Conservation (phyloP, 139 green algal genomes). For the Coelastrella sp. region DNA sequence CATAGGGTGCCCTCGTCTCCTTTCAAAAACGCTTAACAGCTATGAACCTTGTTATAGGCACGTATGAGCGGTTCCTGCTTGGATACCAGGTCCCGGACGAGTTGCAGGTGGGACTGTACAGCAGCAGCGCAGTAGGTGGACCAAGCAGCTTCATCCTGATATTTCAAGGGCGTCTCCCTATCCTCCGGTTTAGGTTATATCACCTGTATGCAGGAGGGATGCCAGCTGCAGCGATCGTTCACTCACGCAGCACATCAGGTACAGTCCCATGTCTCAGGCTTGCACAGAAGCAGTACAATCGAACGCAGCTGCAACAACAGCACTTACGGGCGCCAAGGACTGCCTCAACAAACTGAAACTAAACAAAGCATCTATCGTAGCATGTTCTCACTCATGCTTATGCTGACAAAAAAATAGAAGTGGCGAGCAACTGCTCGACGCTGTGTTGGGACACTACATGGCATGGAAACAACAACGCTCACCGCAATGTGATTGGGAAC, state of each 20-base stretch:
- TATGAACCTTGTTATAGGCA: constrained; percentile 74
- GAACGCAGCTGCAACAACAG: background rate
- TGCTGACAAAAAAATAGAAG: no score
- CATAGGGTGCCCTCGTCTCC: background rate
- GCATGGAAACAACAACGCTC: no score
- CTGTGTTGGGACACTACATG: no score
- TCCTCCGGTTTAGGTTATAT: background rate
- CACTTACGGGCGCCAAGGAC: no score
- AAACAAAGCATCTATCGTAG: no score
- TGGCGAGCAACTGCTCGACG: no score
- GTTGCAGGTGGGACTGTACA: constrained; percentile 22
- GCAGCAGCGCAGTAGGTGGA: background rate
- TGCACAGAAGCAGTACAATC: background rate
- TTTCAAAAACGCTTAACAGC: background rate
- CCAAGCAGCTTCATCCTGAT: background rate
- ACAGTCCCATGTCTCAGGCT: no score
- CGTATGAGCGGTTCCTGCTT: constrained; percentile 91
- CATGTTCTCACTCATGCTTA: no score
- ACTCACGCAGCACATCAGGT: constrained; percentile 47
- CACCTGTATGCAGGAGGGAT: background rate
- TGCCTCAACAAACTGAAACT: no score
- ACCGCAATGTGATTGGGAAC: no score
- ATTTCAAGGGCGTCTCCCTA: background rate
- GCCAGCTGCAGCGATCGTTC: constrained; percentile 24
- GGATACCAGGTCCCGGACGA: constrained; percentile 62